Conservation (phyloP, 1,139 yeast species). For the Saccharomyces uvarum region DNA sequence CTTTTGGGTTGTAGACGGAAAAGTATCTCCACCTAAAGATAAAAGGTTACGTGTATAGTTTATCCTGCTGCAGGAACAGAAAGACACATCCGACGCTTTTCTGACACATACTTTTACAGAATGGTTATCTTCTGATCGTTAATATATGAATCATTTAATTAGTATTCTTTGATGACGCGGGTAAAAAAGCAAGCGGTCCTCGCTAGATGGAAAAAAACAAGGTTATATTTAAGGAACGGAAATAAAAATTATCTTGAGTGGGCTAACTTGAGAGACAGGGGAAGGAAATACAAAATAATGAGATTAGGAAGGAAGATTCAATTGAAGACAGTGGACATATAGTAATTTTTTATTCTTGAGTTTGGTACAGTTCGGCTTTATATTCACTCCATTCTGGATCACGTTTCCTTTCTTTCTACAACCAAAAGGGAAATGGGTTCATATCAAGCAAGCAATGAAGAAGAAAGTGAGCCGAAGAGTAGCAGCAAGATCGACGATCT, state of each 20-base stretch:
- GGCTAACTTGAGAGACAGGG: background rate
- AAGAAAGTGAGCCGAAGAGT: conserved; percentile 3
- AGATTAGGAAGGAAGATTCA: background rate
- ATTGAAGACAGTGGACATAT: background rate
- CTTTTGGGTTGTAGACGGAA: background rate
- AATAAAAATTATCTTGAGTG: background rate
- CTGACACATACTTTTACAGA: background rate
- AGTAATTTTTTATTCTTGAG: background rate
- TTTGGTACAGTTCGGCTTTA: background rate
- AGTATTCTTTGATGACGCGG: background rate
- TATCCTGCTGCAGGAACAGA: background rate
- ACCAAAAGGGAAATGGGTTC: background rate
- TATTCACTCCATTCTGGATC: background rate
- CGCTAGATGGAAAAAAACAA: background rate
- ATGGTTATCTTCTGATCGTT: background rate
- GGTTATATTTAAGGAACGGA: background rate
- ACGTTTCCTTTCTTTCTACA: background rate
- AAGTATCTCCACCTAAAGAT: background rate
- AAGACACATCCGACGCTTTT: background rate
- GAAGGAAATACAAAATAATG: background rate
- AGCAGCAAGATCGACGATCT: conserved; percentile 2
- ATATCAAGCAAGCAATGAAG: background rate
- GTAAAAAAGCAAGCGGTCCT: background rate
- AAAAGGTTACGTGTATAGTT: background rate
- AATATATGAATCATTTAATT: background rate